Evolutionary conservation across 2,329 filamentous ascomycete genomes (phyloP).

Genomic region (Penicillium sp.): DNA sequence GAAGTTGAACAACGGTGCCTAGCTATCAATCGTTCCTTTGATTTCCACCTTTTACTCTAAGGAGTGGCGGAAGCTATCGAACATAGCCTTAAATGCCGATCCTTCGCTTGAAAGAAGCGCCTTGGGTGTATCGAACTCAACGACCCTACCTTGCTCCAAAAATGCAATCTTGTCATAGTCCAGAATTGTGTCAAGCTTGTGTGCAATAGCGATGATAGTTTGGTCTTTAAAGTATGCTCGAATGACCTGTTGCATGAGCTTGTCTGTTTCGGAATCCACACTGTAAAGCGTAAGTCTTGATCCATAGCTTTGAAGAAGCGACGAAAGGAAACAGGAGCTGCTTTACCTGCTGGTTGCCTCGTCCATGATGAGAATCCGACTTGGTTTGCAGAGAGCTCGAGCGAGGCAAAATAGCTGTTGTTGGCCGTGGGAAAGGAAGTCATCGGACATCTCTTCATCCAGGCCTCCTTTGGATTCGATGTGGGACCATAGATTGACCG

Average conservation of each 20-base stretch:
- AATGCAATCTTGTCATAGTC: slow-evolving; percentile 30
- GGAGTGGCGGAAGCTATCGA: slow-evolving; percentile 6
- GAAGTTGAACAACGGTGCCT: too few relatives aligned
- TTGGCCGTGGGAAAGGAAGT: slow-evolving; percentile 50
- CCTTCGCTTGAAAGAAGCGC: slow-evolving; percentile 14
- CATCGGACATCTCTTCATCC: slow-evolving; percentile 35
- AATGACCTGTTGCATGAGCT: slow-evolving; percentile 53
- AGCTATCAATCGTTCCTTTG: neutral
- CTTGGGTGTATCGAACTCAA: slow-evolving; percentile 24
- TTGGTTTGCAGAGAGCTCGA: slow-evolving; percentile 49
- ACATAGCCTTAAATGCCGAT: slow-evolving; percentile 19
- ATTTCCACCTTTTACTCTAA: neutral
- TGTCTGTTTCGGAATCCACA: slow-evolving; percentile 56
- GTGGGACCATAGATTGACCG: slow-evolving; percentile 28
- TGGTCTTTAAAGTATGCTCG: slow-evolving; percentile 49
- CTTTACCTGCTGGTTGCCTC: slow-evolving; percentile 25
- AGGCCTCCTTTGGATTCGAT: slow-evolving; percentile 30
- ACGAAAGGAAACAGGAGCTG: neutral
- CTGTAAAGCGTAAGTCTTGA: slow-evolving; percentile 26
- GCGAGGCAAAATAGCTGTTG: slow-evolving; percentile 60
- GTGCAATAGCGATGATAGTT: slow-evolving; percentile 57
- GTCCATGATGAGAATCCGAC: slow-evolving; percentile 25
- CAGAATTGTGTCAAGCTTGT: slow-evolving; percentile 45
- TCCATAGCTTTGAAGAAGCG: neutral
- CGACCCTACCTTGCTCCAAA: slow-evolving; percentile 24